Conservation (phyloP, 2,329 filamentous ascomycete genomes). For the Biscogniauxia mediterranea region DNA sequence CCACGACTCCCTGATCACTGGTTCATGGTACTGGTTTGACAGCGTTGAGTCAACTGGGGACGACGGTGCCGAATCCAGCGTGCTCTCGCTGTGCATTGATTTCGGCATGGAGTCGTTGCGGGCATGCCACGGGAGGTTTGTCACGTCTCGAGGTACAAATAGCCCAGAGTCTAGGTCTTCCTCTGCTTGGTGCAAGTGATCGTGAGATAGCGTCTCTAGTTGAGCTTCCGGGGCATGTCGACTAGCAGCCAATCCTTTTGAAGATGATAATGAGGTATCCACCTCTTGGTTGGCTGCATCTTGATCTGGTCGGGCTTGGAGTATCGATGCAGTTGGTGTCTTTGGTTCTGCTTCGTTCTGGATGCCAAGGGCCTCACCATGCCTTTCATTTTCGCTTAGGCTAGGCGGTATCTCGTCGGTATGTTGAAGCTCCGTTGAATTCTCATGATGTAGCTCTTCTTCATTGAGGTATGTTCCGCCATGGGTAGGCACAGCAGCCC, state of each 20-base stretch:
- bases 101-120: slow-evolving; percentile 33
- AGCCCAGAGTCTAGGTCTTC: slow-evolving; percentile 16
- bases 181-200: background rate
- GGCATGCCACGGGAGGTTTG: slow-evolving; percentile 32
- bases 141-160: slow-evolving; percentile 32
- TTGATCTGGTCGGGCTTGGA: background rate
- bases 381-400: background rate
- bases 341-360: background rate
- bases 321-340: background rate
- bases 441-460: background rate
- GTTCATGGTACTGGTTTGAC: slow-evolving; percentile 31
- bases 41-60: slow-evolving; percentile 31
- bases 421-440: background rate
- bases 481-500: background rate
- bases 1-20: slow-evolving; percentile 34
- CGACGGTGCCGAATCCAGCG: slow-evolving; percentile 33
- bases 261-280: background rate
- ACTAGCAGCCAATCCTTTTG: slow-evolving; percentile 2
- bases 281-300: background rate
- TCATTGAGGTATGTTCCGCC: background rate
- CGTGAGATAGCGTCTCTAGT: background rate
- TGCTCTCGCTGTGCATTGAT: slow-evolving; percentile 36
- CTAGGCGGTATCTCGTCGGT: background rate
- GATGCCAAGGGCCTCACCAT: background rate
- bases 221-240: background rate